Base-by-base conservation (phyloP, 83 land plant species). In the Picea engelmannii region DNA sequence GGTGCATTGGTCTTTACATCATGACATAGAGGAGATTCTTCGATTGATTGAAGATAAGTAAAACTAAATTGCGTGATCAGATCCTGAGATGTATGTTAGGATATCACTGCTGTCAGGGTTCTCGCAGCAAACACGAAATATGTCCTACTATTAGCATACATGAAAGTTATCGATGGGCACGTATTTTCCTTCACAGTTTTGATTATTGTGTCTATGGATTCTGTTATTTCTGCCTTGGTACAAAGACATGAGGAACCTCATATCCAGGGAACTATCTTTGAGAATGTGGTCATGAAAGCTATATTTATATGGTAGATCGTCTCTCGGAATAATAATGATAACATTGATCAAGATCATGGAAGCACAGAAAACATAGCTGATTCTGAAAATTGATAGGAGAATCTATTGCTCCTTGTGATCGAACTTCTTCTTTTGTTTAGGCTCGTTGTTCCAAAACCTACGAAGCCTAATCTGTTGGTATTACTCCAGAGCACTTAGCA, bases 381-480 rank as follows among this genome's bases (percentile, higher is more conserved):
- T 16, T 23, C 71, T 38, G 24, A 60, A 35, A 59, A 80, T 52
- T 24, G 52, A 84, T 80, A 82, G 49, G 78, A 87, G 59, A 58
- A 70, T 27, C 77, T 83, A 16, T 24, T 87, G 49, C 84, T 89
- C 13, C n/a, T 64, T 31, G 84, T 80, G 81, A 81, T 89, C 18
- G 91, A 89, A 85, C 76, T 90, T 63, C 83, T 87, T 7, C 85
- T 87, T 65, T 64, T 73, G 6, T 90, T 83, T 31, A 84, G 81
- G 20, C 84, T 69, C 4, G 76, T 25, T 16, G 27, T 81, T 27
- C 16, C 49, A 1, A 42, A 60, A 47, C 40, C 59, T 55, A 69
- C 18, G 42, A 1, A 31, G 35, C 1, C 35, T 2, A 31, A 27
- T 27, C 31, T 27, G 31, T 27, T 27, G 31, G 31, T 27, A 27